Base-by-base conservation (phyloP, 2,329 filamentous ascomycete genomes). In the Neonectria sp. region DNA sequence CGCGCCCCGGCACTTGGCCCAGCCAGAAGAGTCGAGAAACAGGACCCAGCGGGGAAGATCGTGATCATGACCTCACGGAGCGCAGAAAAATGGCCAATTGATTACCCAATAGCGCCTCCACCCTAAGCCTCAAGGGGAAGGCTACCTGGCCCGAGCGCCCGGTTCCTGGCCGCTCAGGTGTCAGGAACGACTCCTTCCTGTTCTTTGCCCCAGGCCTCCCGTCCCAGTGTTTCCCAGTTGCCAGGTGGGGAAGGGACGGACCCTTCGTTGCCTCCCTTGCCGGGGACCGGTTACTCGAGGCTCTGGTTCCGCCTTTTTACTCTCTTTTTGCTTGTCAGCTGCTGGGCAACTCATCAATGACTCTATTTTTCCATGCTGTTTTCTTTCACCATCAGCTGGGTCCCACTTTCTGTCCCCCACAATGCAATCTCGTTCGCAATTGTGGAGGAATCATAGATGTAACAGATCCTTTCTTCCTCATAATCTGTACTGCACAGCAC, bases 201-300 rank as follows among this genome's bases (percentile, higher is more conserved):
- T 48, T 61, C 55, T 53, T 53, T 43, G 46, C 62, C 55, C 65
- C 60, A 60, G 63, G 48, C 69, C 37, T 67, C 53, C 49, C 56
- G 43, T 40, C 57, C 57, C 57, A 60, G 48, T 60, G 37, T 60
- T 53, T 58, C 37, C 43, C 43, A 48, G 37, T 40, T 40, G 15
- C 49, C 49, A 33, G 59, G 72, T 72, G 72, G 72, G 60, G 68
- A 65, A 71, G 62, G 49, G 55, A 9, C 57, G 37, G 37, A 40
- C 37, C 37, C 37, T 40, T 40, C 17, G 4, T n/a, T 40, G 15
- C 37, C 15, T 40, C 8, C 59, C 63, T 58, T 67, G 67, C 68
- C 62, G 62, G 62, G 67, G 65, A 63, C 74, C 78, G 78, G 76
- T 77, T 79, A 79, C 78, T 80, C 76, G 74, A 79, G 78, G 77